A percentile compares a stretch with the other conserved stretches of the same genome.
phyloP scores from a whole-genome alignment of 108 stramenopile genomes.

The Nitzschia inconspicua region DNA sequence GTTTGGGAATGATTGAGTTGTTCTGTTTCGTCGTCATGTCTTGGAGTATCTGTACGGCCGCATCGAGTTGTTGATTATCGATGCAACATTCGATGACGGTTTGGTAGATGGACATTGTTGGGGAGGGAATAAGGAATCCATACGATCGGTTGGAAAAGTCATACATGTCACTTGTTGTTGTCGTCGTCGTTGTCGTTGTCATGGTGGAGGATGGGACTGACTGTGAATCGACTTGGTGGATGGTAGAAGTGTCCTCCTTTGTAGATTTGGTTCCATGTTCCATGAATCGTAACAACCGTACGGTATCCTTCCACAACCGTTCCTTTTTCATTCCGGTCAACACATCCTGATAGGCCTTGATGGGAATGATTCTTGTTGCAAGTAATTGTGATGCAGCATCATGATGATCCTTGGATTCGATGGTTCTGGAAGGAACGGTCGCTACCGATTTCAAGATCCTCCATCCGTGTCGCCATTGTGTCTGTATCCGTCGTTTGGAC shows the following conservation, averaged over 20 bases:
- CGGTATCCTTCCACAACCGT: conserved; percentile 40
- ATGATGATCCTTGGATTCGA: too few relatives aligned
- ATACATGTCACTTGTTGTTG: conserved; percentile 3
- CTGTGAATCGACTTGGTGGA: background rate
- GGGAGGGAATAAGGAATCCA: conserved; percentile 18
- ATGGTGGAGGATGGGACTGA: background rate
- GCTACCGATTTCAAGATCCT: too few relatives aligned
- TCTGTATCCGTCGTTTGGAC: background rate
- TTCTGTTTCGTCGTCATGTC: conserved; percentile 3
- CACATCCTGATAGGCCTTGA: conserved; percentile 46
- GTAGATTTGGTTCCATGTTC: conserved; percentile 7
- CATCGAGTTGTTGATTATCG: conserved; percentile 30
- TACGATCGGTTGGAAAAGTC: too few relatives aligned
- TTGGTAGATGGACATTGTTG: conserved; percentile 49
- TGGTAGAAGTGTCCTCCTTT: background rate
- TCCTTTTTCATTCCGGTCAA: conserved; percentile 28
- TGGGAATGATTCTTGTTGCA: conserved; percentile 13
- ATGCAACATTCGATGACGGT: conserved; percentile 58
- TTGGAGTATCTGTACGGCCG: conserved; percentile 22
- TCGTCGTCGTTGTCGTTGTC: background rate
- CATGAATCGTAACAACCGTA: conserved; percentile 34
- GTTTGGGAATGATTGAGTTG: conserved; percentile 10
- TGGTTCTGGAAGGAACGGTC: too few relatives aligned
- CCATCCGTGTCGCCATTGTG: background rate
- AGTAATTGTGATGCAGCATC: too few relatives aligned